Conservation (phyloP, 2,329 filamentous ascomycete genomes). For the Paracorniculantispora psalliotae region DNA sequence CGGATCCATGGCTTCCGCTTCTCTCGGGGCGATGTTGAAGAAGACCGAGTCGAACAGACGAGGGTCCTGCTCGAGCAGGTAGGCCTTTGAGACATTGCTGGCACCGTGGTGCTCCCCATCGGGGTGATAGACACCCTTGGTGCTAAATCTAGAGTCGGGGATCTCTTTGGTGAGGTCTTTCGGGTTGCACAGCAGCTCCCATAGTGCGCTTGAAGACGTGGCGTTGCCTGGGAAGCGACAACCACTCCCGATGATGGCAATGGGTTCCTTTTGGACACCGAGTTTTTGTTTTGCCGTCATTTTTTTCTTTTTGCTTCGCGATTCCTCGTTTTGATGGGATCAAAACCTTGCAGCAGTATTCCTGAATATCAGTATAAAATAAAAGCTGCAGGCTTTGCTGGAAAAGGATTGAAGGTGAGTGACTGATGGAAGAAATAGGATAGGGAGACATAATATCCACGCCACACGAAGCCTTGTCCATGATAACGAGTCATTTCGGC, state of each 20-base stretch:
- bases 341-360: no score
- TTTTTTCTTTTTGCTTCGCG: no score
- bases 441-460: no score
- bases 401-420: no score
- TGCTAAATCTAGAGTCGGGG: conserved; percentile 22
- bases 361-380: no score
- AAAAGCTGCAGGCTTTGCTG: no score
- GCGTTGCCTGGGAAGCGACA: conserved; percentile 26
- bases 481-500: no score
- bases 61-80: conserved; percentile 15
- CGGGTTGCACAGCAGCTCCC: conserved; percentile 23
- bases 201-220: conserved; percentile 22
- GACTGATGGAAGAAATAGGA: no score
- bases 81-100: neutral
- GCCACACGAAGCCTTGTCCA: no score
- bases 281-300: no score
- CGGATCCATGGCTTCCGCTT: conserved; percentile 30
- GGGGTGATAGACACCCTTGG: conserved; percentile 20
- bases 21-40: conserved; percentile 28
- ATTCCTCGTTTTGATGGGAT: no score
- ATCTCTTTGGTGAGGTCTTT: conserved; percentile 19
- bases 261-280: conserved; percentile 18
- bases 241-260: conserved; percentile 27
- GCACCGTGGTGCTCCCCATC: conserved; percentile 16
- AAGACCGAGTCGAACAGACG: conserved; percentile 23